phyloP scores from a whole-genome alignment of 345 rosid species.

The Gossypium anomalum region DNA sequence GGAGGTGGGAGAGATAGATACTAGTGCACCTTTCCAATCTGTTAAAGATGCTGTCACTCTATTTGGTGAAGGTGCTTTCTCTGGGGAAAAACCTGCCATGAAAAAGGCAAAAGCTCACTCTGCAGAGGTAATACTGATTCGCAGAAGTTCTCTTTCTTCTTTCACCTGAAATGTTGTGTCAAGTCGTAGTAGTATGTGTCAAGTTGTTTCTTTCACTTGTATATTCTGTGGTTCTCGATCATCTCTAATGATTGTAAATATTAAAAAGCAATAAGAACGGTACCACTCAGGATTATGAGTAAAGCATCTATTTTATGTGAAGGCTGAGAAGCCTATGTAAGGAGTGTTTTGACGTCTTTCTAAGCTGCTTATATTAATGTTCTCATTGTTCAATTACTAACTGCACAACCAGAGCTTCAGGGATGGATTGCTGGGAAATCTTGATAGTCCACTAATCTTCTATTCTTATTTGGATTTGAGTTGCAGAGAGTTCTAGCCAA shows the following conservation, averaged over 20 bases:
- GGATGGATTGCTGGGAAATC: background rate
- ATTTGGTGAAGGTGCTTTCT: slow-evolving; percentile 87
- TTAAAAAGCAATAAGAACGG: background rate
- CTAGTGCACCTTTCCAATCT: slow-evolving; percentile 94
- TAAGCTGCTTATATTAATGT: background rate
- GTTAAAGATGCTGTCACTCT: slow-evolving; percentile 91
- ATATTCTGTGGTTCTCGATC: background rate
- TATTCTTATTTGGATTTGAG: background rate
- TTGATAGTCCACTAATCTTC: background rate
- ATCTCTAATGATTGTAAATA: background rate
- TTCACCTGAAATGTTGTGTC: background rate
- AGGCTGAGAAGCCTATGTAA: background rate
- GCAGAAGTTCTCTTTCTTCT: background rate
- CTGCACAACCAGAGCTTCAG: background rate
- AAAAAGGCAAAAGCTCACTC: slow-evolving; percentile 65
- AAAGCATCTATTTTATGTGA: background rate
- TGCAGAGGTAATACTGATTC: slow-evolving; percentile 55
- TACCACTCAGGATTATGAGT: background rate
- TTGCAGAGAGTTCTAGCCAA: slow-evolving; percentile 71
- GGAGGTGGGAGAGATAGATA: slow-evolving; percentile 96
- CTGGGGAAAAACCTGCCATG: slow-evolving; percentile 66
- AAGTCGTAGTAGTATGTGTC: background rate
- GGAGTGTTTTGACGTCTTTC: background rate
- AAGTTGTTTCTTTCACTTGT: background rate
- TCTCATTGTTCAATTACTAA: background rate